A percentile compares a stretch with the other conserved stretches of the same genome.
Evolutionary conservation across 2,329 filamentous ascomycete species (phyloP).

Genomic region (Epichloe uncinata): DNA sequence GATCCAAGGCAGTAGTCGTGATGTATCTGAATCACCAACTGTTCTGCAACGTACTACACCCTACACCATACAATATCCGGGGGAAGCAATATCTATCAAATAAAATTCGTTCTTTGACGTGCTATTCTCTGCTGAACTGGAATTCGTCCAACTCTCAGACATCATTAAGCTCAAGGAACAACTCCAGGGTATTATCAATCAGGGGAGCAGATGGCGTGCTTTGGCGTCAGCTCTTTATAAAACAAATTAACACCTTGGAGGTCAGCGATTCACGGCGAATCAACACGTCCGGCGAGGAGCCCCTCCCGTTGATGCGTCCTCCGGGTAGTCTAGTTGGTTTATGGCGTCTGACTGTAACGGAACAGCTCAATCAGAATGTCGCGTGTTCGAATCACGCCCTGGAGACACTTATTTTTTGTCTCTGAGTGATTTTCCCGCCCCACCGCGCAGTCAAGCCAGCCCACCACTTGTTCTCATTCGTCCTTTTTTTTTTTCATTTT

Average conservation of each 20-base stretch:
- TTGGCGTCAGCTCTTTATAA: background rate
- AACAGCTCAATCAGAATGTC: slow-evolving; percentile 13
- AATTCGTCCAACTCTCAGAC: too few species aligned
- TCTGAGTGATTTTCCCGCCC: background rate
- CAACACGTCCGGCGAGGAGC: background rate
- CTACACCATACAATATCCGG: background rate
- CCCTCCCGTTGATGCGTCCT: background rate
- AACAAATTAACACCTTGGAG: background rate
- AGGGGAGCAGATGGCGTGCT: background rate
- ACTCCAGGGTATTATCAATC: too few species aligned
- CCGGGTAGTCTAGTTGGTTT: slow-evolving; percentile 17
- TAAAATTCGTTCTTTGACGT: too few species aligned
- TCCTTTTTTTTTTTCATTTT: too few species aligned
- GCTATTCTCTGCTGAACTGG: too few species aligned
- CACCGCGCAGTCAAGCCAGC: too few species aligned
- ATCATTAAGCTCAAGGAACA: too few species aligned
- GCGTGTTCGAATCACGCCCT: slow-evolving; percentile 16
- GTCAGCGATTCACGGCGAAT: background rate
- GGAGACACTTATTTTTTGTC: slow-evolving; percentile 6
- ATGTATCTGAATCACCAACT: too few species aligned
- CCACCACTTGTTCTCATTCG: too few species aligned
- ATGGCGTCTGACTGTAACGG: slow-evolving; percentile 15
- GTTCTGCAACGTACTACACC: background rate
- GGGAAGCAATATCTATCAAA: too few species aligned
- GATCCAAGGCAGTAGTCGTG: too few species aligned